A percentile compares a stretch with the other conserved stretches of the same genome.
Conservation (phyloP, 108 stramenopile species). For the Schizochytrium sp. region DNA sequence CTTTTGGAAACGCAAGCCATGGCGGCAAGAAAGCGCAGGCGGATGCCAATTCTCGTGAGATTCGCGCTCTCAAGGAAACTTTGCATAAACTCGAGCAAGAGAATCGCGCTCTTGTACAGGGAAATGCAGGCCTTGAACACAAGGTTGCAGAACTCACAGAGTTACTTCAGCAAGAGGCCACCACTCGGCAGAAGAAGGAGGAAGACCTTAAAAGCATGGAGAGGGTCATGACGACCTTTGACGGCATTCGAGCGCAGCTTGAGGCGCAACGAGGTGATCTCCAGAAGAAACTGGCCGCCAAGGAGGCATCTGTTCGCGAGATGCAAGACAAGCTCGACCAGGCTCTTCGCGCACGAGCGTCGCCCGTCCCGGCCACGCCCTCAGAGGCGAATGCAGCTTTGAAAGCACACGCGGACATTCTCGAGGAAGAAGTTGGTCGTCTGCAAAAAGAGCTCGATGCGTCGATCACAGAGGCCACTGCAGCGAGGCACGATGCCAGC, state of each 20-base stretch:
- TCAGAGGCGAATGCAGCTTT: background rate
- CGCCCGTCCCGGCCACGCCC: background rate
- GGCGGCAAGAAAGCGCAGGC: background rate
- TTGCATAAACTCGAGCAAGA: background rate
- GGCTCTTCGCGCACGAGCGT: background rate
- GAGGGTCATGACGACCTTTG: background rate
- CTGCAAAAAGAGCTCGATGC: background rate
- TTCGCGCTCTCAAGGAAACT: background rate
- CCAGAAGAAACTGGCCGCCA: background rate
- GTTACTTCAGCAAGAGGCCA: background rate
- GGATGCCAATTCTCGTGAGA: background rate
- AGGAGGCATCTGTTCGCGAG: background rate
- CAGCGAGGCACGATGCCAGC: background rate
- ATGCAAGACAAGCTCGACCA: background rate
- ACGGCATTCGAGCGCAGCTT: background rate
- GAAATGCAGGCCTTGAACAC: background rate
- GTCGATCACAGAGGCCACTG: background rate
- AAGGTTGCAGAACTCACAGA: background rate
- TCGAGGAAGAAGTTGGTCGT: background rate
- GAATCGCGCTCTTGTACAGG: background rate
- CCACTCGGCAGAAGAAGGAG: background rate
- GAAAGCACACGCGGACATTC: background rate
- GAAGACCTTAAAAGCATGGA: background rate
- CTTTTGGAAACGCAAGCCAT: no score
- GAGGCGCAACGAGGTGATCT: background rate